A percentile compares a stretch with the other conserved stretches of the same genome.
phyloP scores from a whole-genome alignment of 768 basidiomycete genomes.

The Aureoboletus auriporus region DNA sequence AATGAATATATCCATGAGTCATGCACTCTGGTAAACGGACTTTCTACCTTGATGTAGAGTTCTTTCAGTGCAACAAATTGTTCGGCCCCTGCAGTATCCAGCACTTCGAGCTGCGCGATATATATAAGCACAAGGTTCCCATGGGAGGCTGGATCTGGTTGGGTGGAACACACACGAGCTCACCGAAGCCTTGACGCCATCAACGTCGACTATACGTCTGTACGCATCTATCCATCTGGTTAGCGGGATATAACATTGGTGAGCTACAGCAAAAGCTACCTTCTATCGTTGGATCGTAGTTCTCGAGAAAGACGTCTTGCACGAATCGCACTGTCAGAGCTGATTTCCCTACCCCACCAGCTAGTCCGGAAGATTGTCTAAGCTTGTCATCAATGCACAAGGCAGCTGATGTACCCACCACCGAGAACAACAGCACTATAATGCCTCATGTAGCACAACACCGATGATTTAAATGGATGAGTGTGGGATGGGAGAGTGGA shows the following conservation, averaged over 20 bases:
- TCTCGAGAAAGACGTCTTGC: constrained; percentile 66
- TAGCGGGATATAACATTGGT: constrained; percentile 1
- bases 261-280: constrained; percentile 37
- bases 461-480: neutral
- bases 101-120: constrained; percentile 59
- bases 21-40: neutral
- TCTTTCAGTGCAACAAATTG: constrained; percentile 81
- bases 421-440: constrained; percentile 80
- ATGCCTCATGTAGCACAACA: constrained; percentile 49
- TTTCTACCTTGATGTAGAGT: constrained; percentile 68
- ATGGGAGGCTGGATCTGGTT: constrained; percentile 2
- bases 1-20: neutral
- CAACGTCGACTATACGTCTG: constrained; percentile 58
- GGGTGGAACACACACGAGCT: constrained; percentile 22
- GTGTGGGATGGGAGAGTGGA: constrained; percentile 6
- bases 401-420: constrained; percentile 41
- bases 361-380: constrained; percentile 33
- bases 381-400: neutral
- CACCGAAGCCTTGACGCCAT: constrained; percentile 61
- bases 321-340: constrained; percentile 80
- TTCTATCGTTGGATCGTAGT: constrained; percentile 84
- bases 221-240: constrained; percentile 57
- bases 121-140: constrained; percentile 11
- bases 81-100: constrained; percentile 85
- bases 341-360: constrained; percentile 88